Percentiles rank a stretch among this genome's conserved stretches.
Evolutionary conservation across 2,329 filamentous ascomycete genomes (phyloP).

Genomic region (Exophiala sideris): DNA sequence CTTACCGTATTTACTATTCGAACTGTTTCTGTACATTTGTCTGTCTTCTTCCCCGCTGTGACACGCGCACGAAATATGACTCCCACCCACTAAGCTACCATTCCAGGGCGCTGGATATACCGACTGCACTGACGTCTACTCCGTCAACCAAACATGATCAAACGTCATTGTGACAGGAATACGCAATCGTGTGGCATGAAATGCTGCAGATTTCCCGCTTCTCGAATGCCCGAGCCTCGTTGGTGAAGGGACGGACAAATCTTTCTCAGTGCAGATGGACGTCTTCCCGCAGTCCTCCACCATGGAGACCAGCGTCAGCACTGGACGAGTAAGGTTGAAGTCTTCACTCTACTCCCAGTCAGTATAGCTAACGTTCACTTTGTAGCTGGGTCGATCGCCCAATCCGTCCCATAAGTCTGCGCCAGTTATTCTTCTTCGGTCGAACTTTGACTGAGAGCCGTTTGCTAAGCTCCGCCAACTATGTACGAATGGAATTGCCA

Average conservation of each 20-base stretch:
- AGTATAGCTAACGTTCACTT: conserved; percentile 8
- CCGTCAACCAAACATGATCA: conserved; percentile 4
- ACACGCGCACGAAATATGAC: not conserved
- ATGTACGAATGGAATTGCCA: conserved; percentile 90
- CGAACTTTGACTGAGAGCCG: conserved; percentile 86
- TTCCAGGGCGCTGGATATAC: not conserved
- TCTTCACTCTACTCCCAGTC: conserved; percentile 14
- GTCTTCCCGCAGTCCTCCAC: conserved; percentile 41
- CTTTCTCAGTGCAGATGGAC: conserved; percentile 3
- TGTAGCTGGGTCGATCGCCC: conserved; percentile 86
- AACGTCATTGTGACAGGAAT: conserved; percentile 1
- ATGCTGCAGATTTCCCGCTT: conserved; percentile 20
- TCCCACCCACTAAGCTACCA: not conserved
- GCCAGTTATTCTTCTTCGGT: conserved; percentile 96
- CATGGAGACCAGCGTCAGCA: conserved; percentile 57
- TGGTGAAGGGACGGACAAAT: not conserved
- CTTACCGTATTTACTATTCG: too few relatives aligned
- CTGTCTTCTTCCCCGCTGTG: too few relatives aligned
- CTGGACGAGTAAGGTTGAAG: conserved; percentile 54
- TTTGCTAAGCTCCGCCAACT: conserved; percentile 91
- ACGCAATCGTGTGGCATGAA: conserved; percentile 18
- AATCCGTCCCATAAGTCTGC: conserved; percentile 89
- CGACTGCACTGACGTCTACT: not conserved
- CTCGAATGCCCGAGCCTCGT: conserved; percentile 11
- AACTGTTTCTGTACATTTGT: too few relatives aligned